phyloP scores from a whole-genome alignment of 768 basidiomycete species.

The Pleurotus pulmonarius region DNA sequence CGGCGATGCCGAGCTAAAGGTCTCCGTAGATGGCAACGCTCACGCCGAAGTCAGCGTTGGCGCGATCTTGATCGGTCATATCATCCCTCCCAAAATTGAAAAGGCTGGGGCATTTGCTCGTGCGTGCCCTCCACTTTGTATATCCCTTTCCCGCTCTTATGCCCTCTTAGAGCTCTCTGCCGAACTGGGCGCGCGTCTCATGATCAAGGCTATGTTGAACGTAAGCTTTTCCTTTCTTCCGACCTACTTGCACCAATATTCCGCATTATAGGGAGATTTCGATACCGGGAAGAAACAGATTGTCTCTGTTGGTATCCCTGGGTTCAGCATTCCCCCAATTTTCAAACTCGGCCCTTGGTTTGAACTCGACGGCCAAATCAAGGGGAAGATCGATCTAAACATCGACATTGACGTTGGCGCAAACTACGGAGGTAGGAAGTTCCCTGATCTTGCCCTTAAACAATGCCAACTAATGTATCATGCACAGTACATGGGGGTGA shows the following conservation, averaged over 20 bases:
- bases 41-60: constrained; percentile 3
- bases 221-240: neutral
- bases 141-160: neutral
- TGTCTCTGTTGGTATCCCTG: neutral
- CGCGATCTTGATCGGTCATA: constrained; percentile 2
- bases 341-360: constrained; percentile 5
- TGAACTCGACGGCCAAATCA: neutral
- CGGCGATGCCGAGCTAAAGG: neutral
- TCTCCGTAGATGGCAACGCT: neutral
- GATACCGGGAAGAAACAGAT: constrained; percentile 7
- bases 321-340: neutral
- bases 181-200: neutral
- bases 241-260: too few species aligned
- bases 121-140: neutral
- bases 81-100: neutral
- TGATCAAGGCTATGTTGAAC: constrained; percentile 2
- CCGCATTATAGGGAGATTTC: neutral
- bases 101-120: constrained; percentile 5
- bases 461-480: neutral
- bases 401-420: constrained; percentile 3
- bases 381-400: neutral
- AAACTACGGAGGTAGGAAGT: neutral
- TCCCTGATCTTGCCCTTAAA: neutral
- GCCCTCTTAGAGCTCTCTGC: neutral
- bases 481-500: neutral